These are phyloP conservation scores for Aspergillus sp. DNA, from an alignment of 2,329 filamentous ascomycete genomes.

Conservation along the genomic window DNA sequence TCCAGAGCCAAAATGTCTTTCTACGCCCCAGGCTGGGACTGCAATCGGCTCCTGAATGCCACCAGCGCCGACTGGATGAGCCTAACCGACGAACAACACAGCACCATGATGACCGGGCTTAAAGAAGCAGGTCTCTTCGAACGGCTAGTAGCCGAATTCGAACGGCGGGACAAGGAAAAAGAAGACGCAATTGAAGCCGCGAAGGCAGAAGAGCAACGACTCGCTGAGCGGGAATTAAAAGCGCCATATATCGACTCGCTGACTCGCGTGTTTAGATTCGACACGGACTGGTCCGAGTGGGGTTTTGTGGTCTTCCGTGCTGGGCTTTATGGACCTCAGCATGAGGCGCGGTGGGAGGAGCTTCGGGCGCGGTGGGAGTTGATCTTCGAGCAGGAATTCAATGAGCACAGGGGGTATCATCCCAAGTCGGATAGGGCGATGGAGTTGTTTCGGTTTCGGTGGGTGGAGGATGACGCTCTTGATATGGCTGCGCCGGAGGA, in stretches of 20 bases:
- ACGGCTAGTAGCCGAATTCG: background rate
- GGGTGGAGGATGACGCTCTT: too few relatives aligned
- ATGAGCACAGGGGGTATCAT: too few relatives aligned
- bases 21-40: background rate
- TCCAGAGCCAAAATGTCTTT: background rate
- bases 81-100: background rate
- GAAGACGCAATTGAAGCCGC: background rate
- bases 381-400: too few relatives aligned
- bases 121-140: background rate
- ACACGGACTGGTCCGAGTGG: background rate
- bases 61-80: background rate
- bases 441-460: too few relatives aligned
- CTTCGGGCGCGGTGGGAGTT: too few relatives aligned
- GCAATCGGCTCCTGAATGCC: background rate
- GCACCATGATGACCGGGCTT: background rate
- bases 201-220: background rate
- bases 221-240: background rate
- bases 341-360: too few relatives aligned
- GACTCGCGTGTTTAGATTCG: background rate
- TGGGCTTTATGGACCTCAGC: too few relatives aligned
- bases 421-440: too few relatives aligned
- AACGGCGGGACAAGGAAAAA: background rate
- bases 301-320: background rate
- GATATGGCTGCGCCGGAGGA: too few relatives aligned
- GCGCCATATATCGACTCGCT: background rate